Evolutionary conservation across 2,329 filamentous ascomycete species (phyloP), one percentile per base, ranked within the genome.

Genomic region (Fusarium sp.): DNA sequence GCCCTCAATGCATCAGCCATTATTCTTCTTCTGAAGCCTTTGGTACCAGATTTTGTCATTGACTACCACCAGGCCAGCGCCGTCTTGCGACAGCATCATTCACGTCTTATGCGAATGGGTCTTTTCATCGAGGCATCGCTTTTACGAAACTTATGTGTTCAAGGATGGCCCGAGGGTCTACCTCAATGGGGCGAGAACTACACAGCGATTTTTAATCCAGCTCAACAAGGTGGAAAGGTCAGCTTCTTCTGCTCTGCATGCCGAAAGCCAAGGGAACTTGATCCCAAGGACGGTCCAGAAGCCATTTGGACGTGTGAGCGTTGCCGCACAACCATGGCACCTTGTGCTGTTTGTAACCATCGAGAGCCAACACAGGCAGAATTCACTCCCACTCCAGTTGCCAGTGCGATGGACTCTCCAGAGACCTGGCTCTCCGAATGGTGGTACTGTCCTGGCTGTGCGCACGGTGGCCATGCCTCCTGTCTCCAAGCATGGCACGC

Each of bases 401-500:
- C 76, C 5, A 66, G 69, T 3, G 71, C 75, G n/a, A 75, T 74
- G 4, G 69, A 76, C 3, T 64, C 68, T 6, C 58, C 71, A 7
- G 69, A 68, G 3, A 45, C 65, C 1, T 78, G 75, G 70, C 75
- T 81, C 7, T 75, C 79, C 0, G 83, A 83, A 3, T 91, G 89
- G 89, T 91, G 87, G 87, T 88, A 87, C 71, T 91, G 89, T 60
- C 85, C 86, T 2, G 86, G 85, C 14, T 91, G 89, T 71, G 84
- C 84, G 2, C 89, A 91, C 69, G 89, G 89, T 28, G 89, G 89
- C 0, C 89, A 91, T 75, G 83, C 86, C 1, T 84, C 84, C 0
- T 91, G 89, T 60, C 81, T 91, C 2, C 82, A 86, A 55, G 81
- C 81, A 3, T 91, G 89, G 89, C 88, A 91, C 75, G 81, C 81